Base-by-base conservation (phyloP, 2,329 filamentous ascomycete genomes). In the Colletotrichum shisoi region DNA sequence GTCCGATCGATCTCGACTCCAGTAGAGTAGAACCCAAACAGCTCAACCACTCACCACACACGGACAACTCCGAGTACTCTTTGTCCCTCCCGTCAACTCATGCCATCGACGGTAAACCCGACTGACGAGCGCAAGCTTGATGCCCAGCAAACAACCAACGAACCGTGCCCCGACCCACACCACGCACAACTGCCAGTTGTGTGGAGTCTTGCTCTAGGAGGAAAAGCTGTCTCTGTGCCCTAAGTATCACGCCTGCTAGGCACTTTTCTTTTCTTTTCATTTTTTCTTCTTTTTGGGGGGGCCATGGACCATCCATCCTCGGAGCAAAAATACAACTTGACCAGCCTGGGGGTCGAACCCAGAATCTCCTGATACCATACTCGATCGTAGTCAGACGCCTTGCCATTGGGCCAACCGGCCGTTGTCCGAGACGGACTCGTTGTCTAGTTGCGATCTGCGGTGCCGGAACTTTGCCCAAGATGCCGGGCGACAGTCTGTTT, bases 341-440 rank as follows among this genome's bases (percentile, higher is more conserved):
- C 65, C 65, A 68, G 65, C 65, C 65, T 68, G 65, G 65, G 65
- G 65, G 65, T 68, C 61, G 61, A 68, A 68, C 65, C 65, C 65
- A 68, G 65, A 68, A 68, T 68, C 65, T 68, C 61, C 65, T 68
- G 61, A 68, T 68, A 21, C 37, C 58, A 44, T n/a, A 4, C n/a
- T 37, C 4, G 39, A 45, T 79, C 76, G 77, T 79, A 79, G 77
- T 79, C 77, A 79, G 76, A 79, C 77, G 77, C 77, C 77, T 78
- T 79, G 77, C 73, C 77, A 79, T 77, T 77, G 74, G 75, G 74
- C 75, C 75, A 79, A 68, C 65, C 65, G 65, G 65, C 65, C 65
- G n/a, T 31, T 34, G 21, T 60, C 49, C 49, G 37, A 34, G 4
- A 24, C 8, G 21, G 27, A 40, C 49, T 42, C 9, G 19, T 31